phyloP scores from a whole-genome alignment of 495 filamentous ascomycete genomes.

The Neurospora sp. region DNA sequence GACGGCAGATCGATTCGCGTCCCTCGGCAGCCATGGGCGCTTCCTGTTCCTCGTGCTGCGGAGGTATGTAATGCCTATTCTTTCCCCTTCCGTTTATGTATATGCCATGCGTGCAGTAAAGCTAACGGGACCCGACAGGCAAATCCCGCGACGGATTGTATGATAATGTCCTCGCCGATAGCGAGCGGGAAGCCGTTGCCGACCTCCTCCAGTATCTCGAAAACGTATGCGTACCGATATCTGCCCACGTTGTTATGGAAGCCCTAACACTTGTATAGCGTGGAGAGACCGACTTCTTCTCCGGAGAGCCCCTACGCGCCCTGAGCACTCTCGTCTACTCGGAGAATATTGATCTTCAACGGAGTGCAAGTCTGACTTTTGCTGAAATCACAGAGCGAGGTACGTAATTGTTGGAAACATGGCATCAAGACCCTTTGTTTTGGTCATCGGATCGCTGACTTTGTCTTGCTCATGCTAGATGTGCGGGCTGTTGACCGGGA shows the following conservation, averaged over 20 bases:
- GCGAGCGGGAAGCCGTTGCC: conserved; percentile 92
- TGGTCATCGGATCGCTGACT: conserved; percentile 8
- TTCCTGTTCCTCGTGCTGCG: conserved; percentile 31
- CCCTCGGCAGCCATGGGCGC: conserved; percentile 27
- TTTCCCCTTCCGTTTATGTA: neutral
- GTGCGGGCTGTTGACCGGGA: conserved; percentile 91
- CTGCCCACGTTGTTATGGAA: neutral
- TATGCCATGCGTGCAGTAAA: neutral
- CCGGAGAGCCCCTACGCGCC: conserved; percentile 88
- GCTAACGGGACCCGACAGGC: conserved; percentile 36
- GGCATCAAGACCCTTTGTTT: neutral
- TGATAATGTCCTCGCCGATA: conserved; percentile 90
- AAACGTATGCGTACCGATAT: conserved; percentile 52
- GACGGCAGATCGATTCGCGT: neutral
- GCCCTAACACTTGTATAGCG: conserved; percentile 46
- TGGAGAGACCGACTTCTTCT: conserved; percentile 94
- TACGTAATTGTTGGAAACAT: conserved; percentile 31
- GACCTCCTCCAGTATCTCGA: conserved; percentile 92
- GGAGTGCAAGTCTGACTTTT: conserved; percentile 96
- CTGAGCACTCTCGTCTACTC: conserved; percentile 94
- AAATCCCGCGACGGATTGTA: conserved; percentile 89
- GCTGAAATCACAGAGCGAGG: conserved; percentile 98
- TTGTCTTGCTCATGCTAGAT: conserved; percentile 44
- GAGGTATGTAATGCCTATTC: conserved; percentile 17
- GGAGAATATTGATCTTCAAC: conserved; percentile 95